Conservation (phyloP, 805 yeast genomes). For the Candida palmyrensis region DNA sequence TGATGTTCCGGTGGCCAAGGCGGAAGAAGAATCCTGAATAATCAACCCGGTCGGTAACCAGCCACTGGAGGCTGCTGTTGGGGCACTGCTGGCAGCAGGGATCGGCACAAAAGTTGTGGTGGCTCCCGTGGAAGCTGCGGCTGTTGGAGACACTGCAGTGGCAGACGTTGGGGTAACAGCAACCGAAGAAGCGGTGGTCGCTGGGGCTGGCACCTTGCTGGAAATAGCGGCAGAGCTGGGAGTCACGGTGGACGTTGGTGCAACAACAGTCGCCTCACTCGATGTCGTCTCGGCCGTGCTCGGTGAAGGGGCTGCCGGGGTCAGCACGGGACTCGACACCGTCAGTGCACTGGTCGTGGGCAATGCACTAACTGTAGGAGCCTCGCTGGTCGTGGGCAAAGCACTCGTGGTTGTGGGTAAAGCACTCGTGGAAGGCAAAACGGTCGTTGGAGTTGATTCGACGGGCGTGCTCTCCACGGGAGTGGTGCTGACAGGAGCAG, state of each 20-base stretch:
- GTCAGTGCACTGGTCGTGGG: slow-evolving; percentile 3
- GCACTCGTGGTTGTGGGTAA: slow-evolving; percentile 5
- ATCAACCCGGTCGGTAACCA: slow-evolving; percentile 36
- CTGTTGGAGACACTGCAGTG: slow-evolving; percentile 6
- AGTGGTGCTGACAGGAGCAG: no score
- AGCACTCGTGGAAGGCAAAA: slow-evolving; percentile 1
- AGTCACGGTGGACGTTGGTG: no score
- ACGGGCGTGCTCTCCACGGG: no score
- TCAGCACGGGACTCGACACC: slow-evolving; percentile 4
- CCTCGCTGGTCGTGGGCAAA: neutral
- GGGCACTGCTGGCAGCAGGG: slow-evolving; percentile 4
- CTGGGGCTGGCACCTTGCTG: slow-evolving; percentile 4
- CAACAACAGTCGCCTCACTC: slow-evolving; percentile 4
- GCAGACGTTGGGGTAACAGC: slow-evolving; percentile 11
- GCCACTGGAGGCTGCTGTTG: slow-evolving; percentile 10
- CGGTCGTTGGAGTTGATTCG: no score
- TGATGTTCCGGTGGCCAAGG: slow-evolving; percentile 11
- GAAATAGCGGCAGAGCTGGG: slow-evolving; percentile 6
- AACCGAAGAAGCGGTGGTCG: slow-evolving; percentile 4
- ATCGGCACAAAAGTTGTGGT: slow-evolving; percentile 4
- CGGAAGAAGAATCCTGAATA: slow-evolving; percentile 15
- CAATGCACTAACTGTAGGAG: no score
- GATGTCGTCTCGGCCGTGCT: slow-evolving; percentile 1
- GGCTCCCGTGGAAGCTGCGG: slow-evolving; percentile 3
- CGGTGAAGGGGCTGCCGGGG: slow-evolving; percentile 5